These are phyloP conservation scores for Chrysoporthe deuterocubensis DNA, from an alignment of 2,329 filamentous ascomycete genomes.

Conservation along the genomic window DNA sequence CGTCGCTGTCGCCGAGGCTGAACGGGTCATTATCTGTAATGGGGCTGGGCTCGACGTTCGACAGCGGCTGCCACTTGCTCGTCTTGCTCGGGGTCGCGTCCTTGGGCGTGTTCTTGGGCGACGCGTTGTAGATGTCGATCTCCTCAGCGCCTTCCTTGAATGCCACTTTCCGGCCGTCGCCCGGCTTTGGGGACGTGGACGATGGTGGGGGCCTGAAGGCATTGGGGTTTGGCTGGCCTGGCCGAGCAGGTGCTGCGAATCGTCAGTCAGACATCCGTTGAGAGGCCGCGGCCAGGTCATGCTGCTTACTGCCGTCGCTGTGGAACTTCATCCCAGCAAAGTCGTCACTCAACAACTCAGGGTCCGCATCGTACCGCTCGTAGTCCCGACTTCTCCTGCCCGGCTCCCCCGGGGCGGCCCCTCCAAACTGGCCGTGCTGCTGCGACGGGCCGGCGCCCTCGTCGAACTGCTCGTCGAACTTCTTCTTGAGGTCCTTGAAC, in stretches of 20 bases:
- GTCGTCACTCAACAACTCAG: slow-evolving; percentile 85
- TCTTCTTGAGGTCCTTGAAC: slow-evolving; percentile 91
- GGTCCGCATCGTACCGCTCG: slow-evolving; percentile 92
- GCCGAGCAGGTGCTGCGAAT: slow-evolving; percentile 57
- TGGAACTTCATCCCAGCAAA: slow-evolving; percentile 74
- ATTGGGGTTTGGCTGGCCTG: slow-evolving; percentile 67
- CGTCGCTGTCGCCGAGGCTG: slow-evolving; percentile 92
- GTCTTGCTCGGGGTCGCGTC: slow-evolving; percentile 60
- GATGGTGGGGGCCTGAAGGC: slow-evolving; percentile 73
- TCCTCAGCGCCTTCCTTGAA: slow-evolving; percentile 74
- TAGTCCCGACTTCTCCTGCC: slow-evolving; percentile 81
- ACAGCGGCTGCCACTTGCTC: slow-evolving; percentile 97
- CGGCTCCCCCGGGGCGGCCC: slow-evolving; percentile 62
- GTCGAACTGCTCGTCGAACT: slow-evolving; percentile 84
- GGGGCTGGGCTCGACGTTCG: slow-evolving; percentile 81
- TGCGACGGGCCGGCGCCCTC: slow-evolving; percentile 64
- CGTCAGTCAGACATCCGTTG: slow-evolving; percentile 24
- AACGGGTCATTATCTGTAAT: slow-evolving; percentile 94
- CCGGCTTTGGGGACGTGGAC: slow-evolving; percentile 54
- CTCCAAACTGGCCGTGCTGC: slow-evolving; percentile 38
- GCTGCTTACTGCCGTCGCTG: slow-evolving; percentile 62
- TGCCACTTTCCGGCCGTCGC: slow-evolving; percentile 56
- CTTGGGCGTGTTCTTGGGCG: slow-evolving; percentile 59
- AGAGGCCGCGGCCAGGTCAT: not conserved
- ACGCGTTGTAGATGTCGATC: slow-evolving; percentile 74